Percentiles rank a stretch among this genome's conserved stretches.
Evolutionary conservation across 2,329 filamentous ascomycete species (phyloP).

Genomic region (Xylariaceae sp.): DNA sequence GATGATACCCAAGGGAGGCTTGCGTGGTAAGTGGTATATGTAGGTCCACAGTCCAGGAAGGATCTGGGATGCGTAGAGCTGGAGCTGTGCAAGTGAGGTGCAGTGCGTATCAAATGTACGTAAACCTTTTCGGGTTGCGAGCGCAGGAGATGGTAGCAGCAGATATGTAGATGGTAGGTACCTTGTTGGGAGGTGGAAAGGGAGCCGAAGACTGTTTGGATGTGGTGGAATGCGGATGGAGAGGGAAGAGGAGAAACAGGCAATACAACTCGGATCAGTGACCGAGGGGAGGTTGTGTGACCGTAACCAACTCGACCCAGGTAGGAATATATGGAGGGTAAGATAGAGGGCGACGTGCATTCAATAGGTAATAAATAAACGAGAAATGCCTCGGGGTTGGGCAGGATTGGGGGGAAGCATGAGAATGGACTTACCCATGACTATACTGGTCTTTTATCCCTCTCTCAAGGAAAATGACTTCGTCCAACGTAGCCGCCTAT

Average conservation of each 20-base stretch:
- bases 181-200: slow-evolving; percentile 6
- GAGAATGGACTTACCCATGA: slow-evolving; percentile 26
- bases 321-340: slow-evolving; percentile 1
- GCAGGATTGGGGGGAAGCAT: slow-evolving; percentile 1
- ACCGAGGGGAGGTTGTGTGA: slow-evolving; percentile 5
- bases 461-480: slow-evolving; percentile 12
- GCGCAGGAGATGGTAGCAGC: slow-evolving; percentile 5
- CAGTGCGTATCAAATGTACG: slow-evolving; percentile 19
- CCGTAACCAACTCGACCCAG: slow-evolving; percentile 3
- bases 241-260: slow-evolving; percentile 11
- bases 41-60: slow-evolving; percentile 17
- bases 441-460: slow-evolving; percentile 13
- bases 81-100: slow-evolving; percentile 13
- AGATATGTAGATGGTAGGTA: slow-evolving; percentile 4
- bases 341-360: background rate
- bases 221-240: background rate
- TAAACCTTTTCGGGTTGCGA: slow-evolving; percentile 15
- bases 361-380: slow-evolving; percentile 1
- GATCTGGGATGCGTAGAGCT: slow-evolving; percentile 11
- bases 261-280: slow-evolving; percentile 7
- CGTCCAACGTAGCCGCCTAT: slow-evolving; percentile 24
- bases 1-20: slow-evolving; percentile 18
- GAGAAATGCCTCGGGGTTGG: background rate
- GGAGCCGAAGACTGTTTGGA: background rate
- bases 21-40: slow-evolving; percentile 1